Evolutionary conservation across 179 eudicot species (phyloP).

Genomic region (Vitellaria paradoxa): DNA sequence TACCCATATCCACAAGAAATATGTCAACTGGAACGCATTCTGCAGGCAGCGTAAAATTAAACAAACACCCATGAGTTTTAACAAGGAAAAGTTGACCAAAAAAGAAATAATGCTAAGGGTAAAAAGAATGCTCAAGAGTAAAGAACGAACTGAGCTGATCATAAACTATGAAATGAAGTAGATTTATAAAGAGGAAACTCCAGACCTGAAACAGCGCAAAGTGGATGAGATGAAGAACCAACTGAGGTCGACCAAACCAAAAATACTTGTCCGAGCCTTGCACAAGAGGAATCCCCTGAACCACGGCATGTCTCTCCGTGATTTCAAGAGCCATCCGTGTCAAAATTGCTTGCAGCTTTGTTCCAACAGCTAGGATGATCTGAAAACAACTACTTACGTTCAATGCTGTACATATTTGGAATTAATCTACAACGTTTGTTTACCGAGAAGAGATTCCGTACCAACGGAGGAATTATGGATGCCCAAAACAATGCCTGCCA

Average conservation of each 20-base stretch:
- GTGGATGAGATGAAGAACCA: conserved; percentile 21
- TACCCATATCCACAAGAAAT: conserved; percentile 91
- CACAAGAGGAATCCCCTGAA: conserved; percentile 75
- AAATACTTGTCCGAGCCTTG: conserved; percentile 61
- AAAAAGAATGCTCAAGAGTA: not conserved
- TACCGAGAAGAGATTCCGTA: conserved; percentile 24
- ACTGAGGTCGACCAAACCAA: conserved; percentile 45
- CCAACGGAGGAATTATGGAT: conserved; percentile 48
- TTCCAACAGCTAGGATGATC: conserved; percentile 64
- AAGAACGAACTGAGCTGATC: conserved; percentile 25
- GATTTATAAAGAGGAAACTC: too few relatives aligned
- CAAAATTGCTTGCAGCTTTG: conserved; percentile 59
- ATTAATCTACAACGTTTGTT: not conserved
- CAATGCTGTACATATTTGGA: not conserved
- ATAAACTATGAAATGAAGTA: not conserved
- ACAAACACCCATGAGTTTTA: not conserved
- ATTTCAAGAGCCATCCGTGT: conserved; percentile 60
- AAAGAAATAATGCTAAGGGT: not conserved
- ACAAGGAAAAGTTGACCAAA: not conserved
- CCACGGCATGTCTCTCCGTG: conserved; percentile 56
- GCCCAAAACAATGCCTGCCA: conserved; percentile 64
- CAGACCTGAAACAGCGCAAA: conserved; percentile 23
- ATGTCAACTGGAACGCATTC: conserved; percentile 95
- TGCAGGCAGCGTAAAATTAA: conserved; percentile 31
- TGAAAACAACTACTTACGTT: conserved; percentile 10